A percentile compares a stretch with the other conserved stretches of the same genome.
Evolutionary conservation across 371 early-diverging fungal genomes (phyloP).

Genomic region (Furculomyces boomerangus): DNA sequence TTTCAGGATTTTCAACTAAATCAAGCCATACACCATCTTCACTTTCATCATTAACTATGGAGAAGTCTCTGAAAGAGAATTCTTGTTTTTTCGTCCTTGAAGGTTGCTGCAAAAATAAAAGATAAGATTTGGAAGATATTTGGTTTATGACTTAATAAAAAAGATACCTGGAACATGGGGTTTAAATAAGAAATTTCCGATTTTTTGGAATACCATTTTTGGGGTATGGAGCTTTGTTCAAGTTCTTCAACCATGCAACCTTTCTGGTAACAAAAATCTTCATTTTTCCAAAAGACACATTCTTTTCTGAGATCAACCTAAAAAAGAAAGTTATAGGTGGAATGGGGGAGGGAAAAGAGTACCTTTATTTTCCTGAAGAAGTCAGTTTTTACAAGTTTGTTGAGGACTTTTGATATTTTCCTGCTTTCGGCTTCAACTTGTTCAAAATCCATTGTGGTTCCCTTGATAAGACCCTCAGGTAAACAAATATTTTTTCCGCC

Average conservation of each 20-base stretch:
- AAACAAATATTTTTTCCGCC: conserved; percentile 24
- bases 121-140: conserved; percentile 5
- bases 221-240: conserved; percentile 41
- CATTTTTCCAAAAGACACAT: conserved; percentile 83
- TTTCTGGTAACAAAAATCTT: conserved; percentile 59
- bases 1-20: conserved; percentile 78
- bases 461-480: conserved; percentile 36
- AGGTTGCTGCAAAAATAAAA: conserved; percentile 12
- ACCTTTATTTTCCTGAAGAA: conserved; percentile 84
- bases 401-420: conserved; percentile 38
- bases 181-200: not conserved
- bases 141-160: not conserved
- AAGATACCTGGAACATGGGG: not conserved
- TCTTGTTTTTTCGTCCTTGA: conserved; percentile 18
- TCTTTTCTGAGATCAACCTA: conserved; percentile 76
- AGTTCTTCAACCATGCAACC: conserved; percentile 75
- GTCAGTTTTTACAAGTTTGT: conserved; percentile 52
- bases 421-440: conserved; percentile 56
- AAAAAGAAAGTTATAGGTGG: not conserved
- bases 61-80: conserved; percentile 51
- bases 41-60: conserved; percentile 71
- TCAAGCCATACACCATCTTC: conserved; percentile 73
- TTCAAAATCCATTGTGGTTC: conserved; percentile 68
- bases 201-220: conserved; percentile 8
- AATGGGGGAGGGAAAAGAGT: not conserved